Conservation (phyloP, 768 basidiomycete species). For the Lactarius indigo region DNA sequence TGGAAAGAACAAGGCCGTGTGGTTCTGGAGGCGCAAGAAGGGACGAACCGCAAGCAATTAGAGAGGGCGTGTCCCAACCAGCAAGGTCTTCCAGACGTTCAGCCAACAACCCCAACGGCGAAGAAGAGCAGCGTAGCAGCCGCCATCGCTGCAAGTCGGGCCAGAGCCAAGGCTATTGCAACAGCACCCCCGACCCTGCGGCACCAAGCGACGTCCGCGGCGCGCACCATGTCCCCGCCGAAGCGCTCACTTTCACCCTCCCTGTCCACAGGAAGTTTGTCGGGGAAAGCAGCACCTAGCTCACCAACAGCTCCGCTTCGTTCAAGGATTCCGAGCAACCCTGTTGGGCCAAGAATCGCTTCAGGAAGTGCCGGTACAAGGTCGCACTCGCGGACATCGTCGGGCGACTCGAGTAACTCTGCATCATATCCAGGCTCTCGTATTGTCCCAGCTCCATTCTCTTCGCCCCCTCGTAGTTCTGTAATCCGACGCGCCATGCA, state of each 20-base stretch:
- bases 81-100: conserved; percentile 34
- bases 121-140: conserved; percentile 86
- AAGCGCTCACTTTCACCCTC: conserved; percentile 40
- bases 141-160: conserved; percentile 85
- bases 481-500: conserved; percentile 33
- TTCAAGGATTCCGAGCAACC: conserved; percentile 24
- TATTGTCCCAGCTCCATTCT: conserved; percentile 24
- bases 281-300: conserved; percentile 27
- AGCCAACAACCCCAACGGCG: conserved; percentile 44
- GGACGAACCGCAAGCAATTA: conserved; percentile 69
- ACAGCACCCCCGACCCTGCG: conserved; percentile 74
- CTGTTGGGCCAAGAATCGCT: conserved; percentile 26
- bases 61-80: conserved; percentile 80
- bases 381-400: conserved; percentile 26
- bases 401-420: conserved; percentile 22
- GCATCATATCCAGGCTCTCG: conserved; percentile 16
- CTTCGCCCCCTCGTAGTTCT: conserved; percentile 30
- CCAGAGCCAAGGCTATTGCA: conserved; percentile 81
- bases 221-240: conserved; percentile 48
- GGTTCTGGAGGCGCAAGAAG: conserved; percentile 67
- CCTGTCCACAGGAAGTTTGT: conserved; percentile 30
- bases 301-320: conserved; percentile 24
- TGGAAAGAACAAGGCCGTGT: conserved; percentile 69
- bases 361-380: conserved; percentile 3
- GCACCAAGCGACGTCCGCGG: conserved; percentile 76